A percentile compares a stretch with the other conserved stretches of the same genome.
Evolutionary conservation across 768 basidiomycete genomes (phyloP).

Genomic region (Xerocomellus intermedius): DNA sequence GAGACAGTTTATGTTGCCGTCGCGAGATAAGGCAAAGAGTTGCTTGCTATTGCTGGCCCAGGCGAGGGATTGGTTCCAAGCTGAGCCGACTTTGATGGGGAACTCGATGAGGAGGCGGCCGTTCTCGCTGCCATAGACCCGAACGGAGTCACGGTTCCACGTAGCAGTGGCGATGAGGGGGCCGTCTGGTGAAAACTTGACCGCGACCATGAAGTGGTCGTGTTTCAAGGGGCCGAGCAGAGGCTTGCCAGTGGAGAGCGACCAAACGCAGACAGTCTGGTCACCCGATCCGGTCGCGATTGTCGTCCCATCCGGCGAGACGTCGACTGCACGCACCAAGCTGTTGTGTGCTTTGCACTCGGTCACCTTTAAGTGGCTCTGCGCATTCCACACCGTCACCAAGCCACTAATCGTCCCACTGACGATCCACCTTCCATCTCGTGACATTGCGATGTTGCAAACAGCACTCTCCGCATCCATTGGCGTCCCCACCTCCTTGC

Average conservation of each 20-base stretch:
- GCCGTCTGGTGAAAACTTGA: too few relatives aligned
- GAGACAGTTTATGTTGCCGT: too few relatives aligned
- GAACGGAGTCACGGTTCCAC: too few relatives aligned
- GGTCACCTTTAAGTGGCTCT: not conserved
- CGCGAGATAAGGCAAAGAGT: too few relatives aligned
- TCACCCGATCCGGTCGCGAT: not conserved
- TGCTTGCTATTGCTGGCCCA: too few relatives aligned
- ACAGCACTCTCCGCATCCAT: not conserved
- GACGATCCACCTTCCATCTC: not conserved
- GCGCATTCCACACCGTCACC: slow-evolving; percentile 4
- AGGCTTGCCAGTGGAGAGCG: not conserved
- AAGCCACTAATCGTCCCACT: not conserved
- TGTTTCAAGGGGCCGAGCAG: not conserved
- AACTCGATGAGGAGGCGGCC: too few relatives aligned
- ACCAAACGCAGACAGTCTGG: too few relatives aligned
- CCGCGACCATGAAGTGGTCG: too few relatives aligned
- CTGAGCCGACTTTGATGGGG: too few relatives aligned
- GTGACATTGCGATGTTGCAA: not conserved
- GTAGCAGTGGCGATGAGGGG: too few relatives aligned
- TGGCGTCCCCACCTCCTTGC: not conserved
- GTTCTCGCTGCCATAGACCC: too few relatives aligned
- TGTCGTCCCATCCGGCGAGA: slow-evolving; percentile 2
- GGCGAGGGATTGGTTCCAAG: too few relatives aligned
- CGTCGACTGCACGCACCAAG: not conserved
- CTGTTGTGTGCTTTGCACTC: not conserved